Evolutionary conservation across 2,329 filamentous ascomycete genomes (phyloP).

Genomic region (Colletotrichum acutatum): DNA sequence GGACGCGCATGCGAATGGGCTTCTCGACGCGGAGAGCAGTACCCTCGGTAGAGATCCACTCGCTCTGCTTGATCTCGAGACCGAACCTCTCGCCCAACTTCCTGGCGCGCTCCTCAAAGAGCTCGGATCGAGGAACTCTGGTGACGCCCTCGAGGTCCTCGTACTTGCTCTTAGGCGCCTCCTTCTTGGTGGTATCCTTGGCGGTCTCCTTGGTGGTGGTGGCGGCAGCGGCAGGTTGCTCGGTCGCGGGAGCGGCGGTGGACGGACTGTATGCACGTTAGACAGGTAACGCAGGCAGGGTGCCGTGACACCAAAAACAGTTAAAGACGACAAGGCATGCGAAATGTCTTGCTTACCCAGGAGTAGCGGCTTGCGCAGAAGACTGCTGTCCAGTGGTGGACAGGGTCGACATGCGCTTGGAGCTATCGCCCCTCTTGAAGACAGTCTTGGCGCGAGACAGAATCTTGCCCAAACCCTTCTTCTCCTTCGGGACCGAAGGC

Average conservation of each 20-base stretch:
- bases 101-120: slow-evolving; percentile 67
- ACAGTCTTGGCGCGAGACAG: slow-evolving; percentile 62
- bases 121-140: slow-evolving; percentile 59
- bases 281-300: not conserved
- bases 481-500: slow-evolving; percentile 50
- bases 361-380: slow-evolving; percentile 16
- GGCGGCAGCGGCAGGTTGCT: slow-evolving; percentile 17
- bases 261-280: slow-evolving; percentile 22
- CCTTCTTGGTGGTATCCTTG: slow-evolving; percentile 35
- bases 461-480: slow-evolving; percentile 60
- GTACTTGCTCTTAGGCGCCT: slow-evolving; percentile 33
- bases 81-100: slow-evolving; percentile 66
- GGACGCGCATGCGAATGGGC: slow-evolving; percentile 81
- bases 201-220: slow-evolving; percentile 22
- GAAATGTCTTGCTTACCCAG: slow-evolving; percentile 22
- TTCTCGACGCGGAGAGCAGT: slow-evolving; percentile 75
- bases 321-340: not conserved
- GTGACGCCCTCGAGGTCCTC: slow-evolving; percentile 40
- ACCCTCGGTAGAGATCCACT: slow-evolving; percentile 64
- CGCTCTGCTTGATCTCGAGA: slow-evolving; percentile 64
- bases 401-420: slow-evolving; percentile 33
- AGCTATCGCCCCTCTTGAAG: slow-evolving; percentile 55
- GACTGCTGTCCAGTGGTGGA: slow-evolving; percentile 23
- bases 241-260: slow-evolving; percentile 11
- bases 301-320: not conserved